Base-by-base conservation (phyloP, 179 eudicot genomes). In the Patellifolia procumbens region DNA sequence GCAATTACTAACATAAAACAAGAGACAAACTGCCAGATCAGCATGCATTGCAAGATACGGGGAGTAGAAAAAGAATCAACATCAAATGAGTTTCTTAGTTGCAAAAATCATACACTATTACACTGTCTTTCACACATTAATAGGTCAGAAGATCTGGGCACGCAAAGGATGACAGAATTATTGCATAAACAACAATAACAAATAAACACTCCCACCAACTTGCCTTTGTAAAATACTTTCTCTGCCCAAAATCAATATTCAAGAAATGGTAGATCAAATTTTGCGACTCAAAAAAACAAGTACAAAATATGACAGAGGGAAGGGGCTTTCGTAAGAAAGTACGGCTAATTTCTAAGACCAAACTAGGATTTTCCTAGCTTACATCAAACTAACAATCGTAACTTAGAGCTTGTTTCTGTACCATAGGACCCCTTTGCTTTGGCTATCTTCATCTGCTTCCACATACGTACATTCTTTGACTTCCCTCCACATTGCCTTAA, bases 391-490 rank as follows among this genome's bases (percentile, higher is more conserved):
- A 48, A 59, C 26, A 43, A 4, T 35, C 10, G 20, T 29, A 17
- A 52, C 20, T 83, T 74, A 86, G 15, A 88, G 39, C 83, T 88
- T 86, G 70, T 88, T 88, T 2, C 78, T 78, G 74, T 80, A 78
- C 81, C 85, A 80, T 61, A 84, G 80, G 39, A 85, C 80, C 26
- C 88, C 89, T 74, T 81, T 85, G 67, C 63, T 81, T 76, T 81
- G 74, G 20, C 37, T 49, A 2, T 65, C 81, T 24, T 82, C 87
- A 55, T 88, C 92, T 29, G 84, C 58, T 52, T 82, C 89, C 9
- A 88, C 92, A 56, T 85, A 88, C 20, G 85, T 55, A 76, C 92
- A 88, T 76, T 88, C 90, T 76, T 88, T 88, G 6, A 84, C 85
- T 61, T 88, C 92, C 68, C 92, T 78, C 83, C 87, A 88, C 80